Base-by-base conservation (phyloP, 345 rosid genomes). In the Nephelium lappaceum region DNA sequence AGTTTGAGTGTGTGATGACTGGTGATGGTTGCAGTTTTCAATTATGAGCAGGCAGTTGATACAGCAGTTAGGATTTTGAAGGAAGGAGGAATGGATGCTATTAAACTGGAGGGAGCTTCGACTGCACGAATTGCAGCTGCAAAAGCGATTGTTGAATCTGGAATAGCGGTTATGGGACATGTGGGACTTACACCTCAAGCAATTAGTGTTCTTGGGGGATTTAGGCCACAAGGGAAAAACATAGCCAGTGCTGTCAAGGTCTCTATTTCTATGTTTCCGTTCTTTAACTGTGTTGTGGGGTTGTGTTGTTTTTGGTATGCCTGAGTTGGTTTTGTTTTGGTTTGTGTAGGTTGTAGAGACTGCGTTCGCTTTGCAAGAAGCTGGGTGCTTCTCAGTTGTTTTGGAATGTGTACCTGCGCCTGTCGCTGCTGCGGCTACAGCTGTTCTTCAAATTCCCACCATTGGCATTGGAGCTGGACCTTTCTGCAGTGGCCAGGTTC, bases 381-480 rank as follows among this genome's bases (percentile, higher is more conserved):
- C 89, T 0, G 98, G 99, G 25, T 96, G 99, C 74, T 96, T 94
- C 82, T 87, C 97, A 1, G 93, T 96, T 78, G 97, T 93, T 79
- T 87, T 93, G 71, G 97, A 93, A 84, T 95, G 99, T 77, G 97
- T 95, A 49, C 97, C 98, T 0, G 80, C 98, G 2, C 92, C 91
- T 4, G 99, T 94, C 63, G 93, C 97, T 74, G 99, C 99, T 74
- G 99, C 99, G 21, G 88, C 92, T 23, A 94, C 98, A 8, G 86
- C 97, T 73, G 95, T 93, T 60, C 97, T 96, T 63, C 82, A 31
- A 69, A 93, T 96, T 66, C 98, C 99, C 23, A 94, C 98, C 73
- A 90, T 94, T 69, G 98, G 99, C 75, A 93, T 96, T 69, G 98
- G 99, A 75, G 99, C 98, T 57, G 98, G 99, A 27, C 97, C 95